These are phyloP conservation scores for Fusarium anguioides DNA, from an alignment of 2,329 filamentous ascomycete genomes.

Conservation along the genomic window DNA sequence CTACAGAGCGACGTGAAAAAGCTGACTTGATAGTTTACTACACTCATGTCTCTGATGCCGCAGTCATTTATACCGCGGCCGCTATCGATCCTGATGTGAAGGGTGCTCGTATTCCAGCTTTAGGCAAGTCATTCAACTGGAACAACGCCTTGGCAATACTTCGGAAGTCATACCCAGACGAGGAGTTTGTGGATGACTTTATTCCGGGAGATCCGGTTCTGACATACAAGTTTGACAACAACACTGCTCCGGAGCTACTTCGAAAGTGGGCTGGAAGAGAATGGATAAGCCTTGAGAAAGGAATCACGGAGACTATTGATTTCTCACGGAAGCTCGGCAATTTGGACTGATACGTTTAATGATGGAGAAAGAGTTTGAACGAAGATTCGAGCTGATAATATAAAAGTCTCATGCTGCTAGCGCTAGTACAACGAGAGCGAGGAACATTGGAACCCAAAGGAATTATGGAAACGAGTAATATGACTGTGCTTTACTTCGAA, in stretches of 20 bases:
- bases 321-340: slow-evolving; percentile 7
- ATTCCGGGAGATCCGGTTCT: slow-evolving; percentile 18
- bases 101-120: slow-evolving; percentile 18
- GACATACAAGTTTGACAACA: slow-evolving; percentile 25
- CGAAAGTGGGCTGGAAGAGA: slow-evolving; percentile 37
- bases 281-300: slow-evolving; percentile 23
- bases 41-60: slow-evolving; percentile 34
- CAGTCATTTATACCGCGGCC: slow-evolving; percentile 34
- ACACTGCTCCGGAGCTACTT: slow-evolving; percentile 20
- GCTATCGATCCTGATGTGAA: slow-evolving; percentile 26
- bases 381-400: too few relatives aligned
- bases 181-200: slow-evolving; percentile 27
- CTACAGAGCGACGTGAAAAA: fast-evolving
- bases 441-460: too few relatives aligned
- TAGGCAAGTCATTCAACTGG: slow-evolving; percentile 31
- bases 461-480: background rate
- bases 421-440: too few relatives aligned
- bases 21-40: slow-evolving; percentile 32
- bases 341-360: background rate
- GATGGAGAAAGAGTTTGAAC: fast-evolving
- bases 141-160: slow-evolving; percentile 25
- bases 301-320: slow-evolving; percentile 20
- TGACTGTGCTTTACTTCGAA: background rate
- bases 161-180: slow-evolving; percentile 19
- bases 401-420: too few relatives aligned